Evolutionary conservation across 768 basidiomycete species (phyloP).

Genomic region (Lactifluus pinguis): DNA sequence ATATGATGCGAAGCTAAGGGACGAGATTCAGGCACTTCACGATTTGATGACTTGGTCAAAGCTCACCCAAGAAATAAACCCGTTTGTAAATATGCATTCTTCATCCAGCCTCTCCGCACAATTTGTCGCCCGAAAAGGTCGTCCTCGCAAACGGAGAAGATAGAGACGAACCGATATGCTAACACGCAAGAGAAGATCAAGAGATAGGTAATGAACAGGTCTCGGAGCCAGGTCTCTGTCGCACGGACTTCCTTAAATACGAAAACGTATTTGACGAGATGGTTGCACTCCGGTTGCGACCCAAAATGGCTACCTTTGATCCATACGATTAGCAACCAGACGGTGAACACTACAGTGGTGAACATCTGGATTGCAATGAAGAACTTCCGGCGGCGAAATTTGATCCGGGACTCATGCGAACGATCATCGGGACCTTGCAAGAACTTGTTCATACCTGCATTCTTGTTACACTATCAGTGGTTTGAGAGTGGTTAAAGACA

Average conservation of each 20-base stretch:
- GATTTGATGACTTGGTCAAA: neutral
- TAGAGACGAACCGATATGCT: neutral
- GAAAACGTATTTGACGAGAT: conserved; percentile 3
- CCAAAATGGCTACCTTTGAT: neutral
- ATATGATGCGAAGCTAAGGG: neutral
- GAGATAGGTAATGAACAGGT: neutral
- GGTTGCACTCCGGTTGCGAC: conserved; percentile 2
- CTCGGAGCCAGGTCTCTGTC: neutral
- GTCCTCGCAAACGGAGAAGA: neutral
- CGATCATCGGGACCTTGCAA: neutral
- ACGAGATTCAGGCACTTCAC: neutral
- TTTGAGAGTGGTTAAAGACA: neutral
- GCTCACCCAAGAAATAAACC: neutral
- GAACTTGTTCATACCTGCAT: neutral
- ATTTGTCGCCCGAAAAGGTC: neutral
- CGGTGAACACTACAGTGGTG: neutral
- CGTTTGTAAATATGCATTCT: neutral
- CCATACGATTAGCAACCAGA: conserved; percentile 7
- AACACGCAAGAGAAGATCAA: neutral
- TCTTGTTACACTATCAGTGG: neutral
- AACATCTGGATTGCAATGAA: neutral
- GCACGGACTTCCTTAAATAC: neutral
- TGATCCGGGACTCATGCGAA: neutral
- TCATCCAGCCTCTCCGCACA: too few relatives aligned
- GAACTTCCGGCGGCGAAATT: neutral